phyloP scores from a whole-genome alignment of 2,329 filamentous ascomycete genomes.

The Curvularia spicifera region DNA sequence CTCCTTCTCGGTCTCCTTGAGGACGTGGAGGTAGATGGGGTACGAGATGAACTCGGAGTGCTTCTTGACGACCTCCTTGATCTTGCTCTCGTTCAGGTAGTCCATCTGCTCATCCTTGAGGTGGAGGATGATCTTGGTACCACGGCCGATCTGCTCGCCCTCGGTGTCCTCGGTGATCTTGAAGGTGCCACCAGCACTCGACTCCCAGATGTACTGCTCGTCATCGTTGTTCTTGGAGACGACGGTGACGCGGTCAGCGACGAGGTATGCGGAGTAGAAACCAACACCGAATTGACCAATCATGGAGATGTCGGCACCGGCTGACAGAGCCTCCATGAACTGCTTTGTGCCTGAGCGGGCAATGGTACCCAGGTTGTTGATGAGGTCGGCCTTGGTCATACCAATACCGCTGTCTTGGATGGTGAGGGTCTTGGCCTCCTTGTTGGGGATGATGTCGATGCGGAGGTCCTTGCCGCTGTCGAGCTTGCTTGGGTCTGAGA shows the following conservation, averaged over 20 bases:
- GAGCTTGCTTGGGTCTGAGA: conserved; percentile 96
- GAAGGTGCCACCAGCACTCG: conserved; percentile 95
- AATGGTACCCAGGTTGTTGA: conserved; percentile 99
- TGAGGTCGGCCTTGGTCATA: conserved; percentile 99
- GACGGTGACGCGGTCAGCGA: conserved; percentile 94
- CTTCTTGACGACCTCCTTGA: conserved; percentile 99
- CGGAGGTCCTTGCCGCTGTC: conserved; percentile 97
- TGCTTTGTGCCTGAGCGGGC: conserved; percentile 99
- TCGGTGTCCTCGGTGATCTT: conserved; percentile 89
- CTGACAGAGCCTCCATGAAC: conserved; percentile 99
- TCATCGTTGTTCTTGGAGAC: conserved; percentile 99
- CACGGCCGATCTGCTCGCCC: conserved; percentile 87
- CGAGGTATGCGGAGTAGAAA: conserved; percentile 99
- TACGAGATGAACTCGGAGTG: conserved; percentile 99
- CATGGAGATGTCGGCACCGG: conserved; percentile 99
- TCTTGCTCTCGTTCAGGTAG: conserved; percentile 97
- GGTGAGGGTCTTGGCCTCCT: conserved; percentile 96
- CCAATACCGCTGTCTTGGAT: conserved; percentile 98
- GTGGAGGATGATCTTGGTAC: conserved; percentile 97
- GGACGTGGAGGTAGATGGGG: conserved; percentile 99
- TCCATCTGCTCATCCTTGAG: conserved; percentile 99
- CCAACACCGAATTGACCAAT: conserved; percentile 99
- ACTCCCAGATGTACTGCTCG: conserved; percentile 99
- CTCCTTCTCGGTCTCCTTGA: conserved; percentile 99
- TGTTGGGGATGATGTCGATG: conserved; percentile 98